Percentiles rank a stretch among this genome's conserved stretches.
phyloP scores from a whole-genome alignment of 176 grass and related monocot genomes.

The Oryza punctata region DNA sequence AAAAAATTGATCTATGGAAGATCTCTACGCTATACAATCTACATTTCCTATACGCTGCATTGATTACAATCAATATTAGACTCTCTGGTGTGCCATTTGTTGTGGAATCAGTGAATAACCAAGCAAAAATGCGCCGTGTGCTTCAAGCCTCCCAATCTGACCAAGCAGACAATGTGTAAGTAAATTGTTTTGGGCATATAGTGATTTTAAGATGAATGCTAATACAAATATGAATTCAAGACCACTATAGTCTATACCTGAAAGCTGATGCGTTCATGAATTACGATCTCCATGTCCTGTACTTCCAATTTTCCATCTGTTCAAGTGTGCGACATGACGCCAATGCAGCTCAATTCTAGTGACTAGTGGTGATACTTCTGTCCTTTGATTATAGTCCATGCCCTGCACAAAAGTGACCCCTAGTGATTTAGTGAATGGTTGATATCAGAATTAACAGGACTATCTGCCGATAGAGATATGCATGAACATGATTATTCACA shows the following conservation, averaged over 20 bases:
- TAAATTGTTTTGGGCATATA: background rate
- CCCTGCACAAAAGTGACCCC: conserved; percentile 50
- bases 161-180: background rate
- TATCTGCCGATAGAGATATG: background rate
- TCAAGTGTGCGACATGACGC: background rate
- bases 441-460: background rate
- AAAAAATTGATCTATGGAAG: background rate
- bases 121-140: background rate
- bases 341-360: conserved; percentile 40
- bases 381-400: conserved; percentile 95
- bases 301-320: background rate
- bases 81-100: background rate
- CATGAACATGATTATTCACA: background rate
- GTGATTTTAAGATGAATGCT: background rate
- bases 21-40: background rate
- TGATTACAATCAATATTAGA: background rate
- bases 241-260: background rate
- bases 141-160: background rate
- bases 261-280: background rate
- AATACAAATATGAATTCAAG: background rate
- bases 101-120: background rate
- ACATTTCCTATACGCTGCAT: background rate
- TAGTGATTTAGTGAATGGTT: conserved; percentile 10
- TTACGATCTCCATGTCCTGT: background rate
- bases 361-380: conserved; percentile 95